Evolutionary conservation across 1,284 basidiomycete genomes (phyloP), one percentile per base, ranked within the genome.

Genomic region (Melampsora abietis-canadensis): DNA sequence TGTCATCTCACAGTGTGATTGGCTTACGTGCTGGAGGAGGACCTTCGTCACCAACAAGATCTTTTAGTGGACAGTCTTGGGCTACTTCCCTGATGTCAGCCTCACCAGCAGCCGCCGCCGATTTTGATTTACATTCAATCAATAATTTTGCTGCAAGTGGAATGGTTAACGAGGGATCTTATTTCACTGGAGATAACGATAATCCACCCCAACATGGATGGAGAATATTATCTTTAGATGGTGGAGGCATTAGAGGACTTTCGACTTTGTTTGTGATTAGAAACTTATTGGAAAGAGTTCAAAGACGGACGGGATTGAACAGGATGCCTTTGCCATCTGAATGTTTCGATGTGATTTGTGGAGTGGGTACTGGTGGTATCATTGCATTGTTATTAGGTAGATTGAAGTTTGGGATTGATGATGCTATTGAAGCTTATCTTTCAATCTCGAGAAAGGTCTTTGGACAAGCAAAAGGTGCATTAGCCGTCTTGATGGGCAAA

Each of bases 321-420:
- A 60, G 24, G 4, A 12, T 62, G 15, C 48, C 77, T 1, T 21
- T 66, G 5, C 77, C 78, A 2, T 76, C 67, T 34, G 59, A 73
- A 19, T 68, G 73, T 6, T 78, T 78, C 47, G 77, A 77, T 54
- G 69, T 78, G 47, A 76, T 78, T n/a, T 75, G 69, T 54, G 78
- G 78, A 14, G 64, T 76, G 8, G 76, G 76, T 2, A 76, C 77
- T 2, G 77, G 77, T 2, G 77, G 76, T 0, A 70, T 78, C 47
- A 76, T 78, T 48, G 77, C 78, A 0, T 31, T 78, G 40, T 62
- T 78, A 27, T 61, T 78, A 44, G 78, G 78, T 44, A 67, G 75
- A 24, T 27, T 76, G 10, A 62, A 65, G 0, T 59, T 78, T 19
- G 47, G 44, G 27, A 27, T 76, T 44, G 63, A 57, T 24, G 74